These are phyloP conservation scores for Coniella lustricola DNA, from an alignment of 2,329 filamentous ascomycete species.

Conservation along the genomic window DNA sequence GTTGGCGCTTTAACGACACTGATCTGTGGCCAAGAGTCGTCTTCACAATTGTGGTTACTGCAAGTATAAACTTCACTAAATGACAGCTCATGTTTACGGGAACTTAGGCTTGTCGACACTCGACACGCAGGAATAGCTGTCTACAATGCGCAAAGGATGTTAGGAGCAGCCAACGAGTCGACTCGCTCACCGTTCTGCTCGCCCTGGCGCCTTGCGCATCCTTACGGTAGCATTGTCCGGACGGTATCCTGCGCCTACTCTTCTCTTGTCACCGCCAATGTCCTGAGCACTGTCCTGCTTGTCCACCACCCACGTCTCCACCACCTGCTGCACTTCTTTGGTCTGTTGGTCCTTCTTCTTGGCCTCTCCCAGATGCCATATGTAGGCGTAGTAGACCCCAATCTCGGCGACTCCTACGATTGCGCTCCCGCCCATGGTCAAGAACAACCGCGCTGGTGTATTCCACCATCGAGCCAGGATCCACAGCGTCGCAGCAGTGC, in stretches of 20 bases:
- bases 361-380: constrained; percentile 63
- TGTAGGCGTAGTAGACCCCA: constrained; percentile 67
- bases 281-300: constrained; percentile 23
- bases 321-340: constrained; percentile 60
- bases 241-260: constrained; percentile 5
- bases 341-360: constrained; percentile 54
- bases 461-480: constrained; percentile 71
- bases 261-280: constrained; percentile 18
- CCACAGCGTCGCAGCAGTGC: constrained; percentile 72
- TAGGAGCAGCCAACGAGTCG: too few species aligned
- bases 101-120: too few species aligned
- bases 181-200: background rate
- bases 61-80: background rate
- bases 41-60: too few species aligned
- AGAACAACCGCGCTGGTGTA: constrained; percentile 59
- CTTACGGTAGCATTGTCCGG: constrained; percentile 18
- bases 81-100: background rate
- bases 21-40: too few species aligned
- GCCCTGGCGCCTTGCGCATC: background rate
- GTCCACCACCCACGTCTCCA: constrained; percentile 64
- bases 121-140: too few species aligned
- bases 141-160: background rate
- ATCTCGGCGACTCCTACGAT: constrained; percentile 71
- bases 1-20: too few species aligned
- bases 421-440: constrained; percentile 63